A percentile compares a stretch with the other conserved stretches of the same genome.
These are phyloP conservation scores for Dictyostelium discoideum DNA, from an alignment of 78 protist genomes.

Conservation along the genomic window DNA sequence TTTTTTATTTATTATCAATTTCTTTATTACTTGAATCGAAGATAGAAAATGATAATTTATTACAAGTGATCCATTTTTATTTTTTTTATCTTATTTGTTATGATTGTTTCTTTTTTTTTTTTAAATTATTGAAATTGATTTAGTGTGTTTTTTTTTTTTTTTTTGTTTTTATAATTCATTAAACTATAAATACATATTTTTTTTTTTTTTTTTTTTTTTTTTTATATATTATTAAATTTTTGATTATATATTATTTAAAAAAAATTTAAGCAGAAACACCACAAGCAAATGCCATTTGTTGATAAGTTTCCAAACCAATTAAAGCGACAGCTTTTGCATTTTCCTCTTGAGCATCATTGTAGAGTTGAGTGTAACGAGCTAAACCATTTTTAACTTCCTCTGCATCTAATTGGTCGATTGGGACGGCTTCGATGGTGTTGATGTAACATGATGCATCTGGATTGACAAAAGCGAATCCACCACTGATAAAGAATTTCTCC, in stretches of 20 bases:
- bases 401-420: constrained; percentile 76
- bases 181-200: neutral
- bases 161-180: neutral
- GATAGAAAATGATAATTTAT: constrained; percentile 3
- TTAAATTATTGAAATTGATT: neutral
- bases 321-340: constrained; percentile 60
- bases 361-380: constrained; percentile 66
- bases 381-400: constrained; percentile 76
- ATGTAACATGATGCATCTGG: constrained; percentile 67
- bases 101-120: neutral
- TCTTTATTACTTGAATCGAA: neutral
- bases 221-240: neutral
- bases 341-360: constrained; percentile 68
- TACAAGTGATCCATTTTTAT: neutral
- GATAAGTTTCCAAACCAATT: constrained; percentile 71
- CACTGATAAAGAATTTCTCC: constrained; percentile 78
- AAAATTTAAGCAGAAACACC: constrained; percentile 56
- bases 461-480: constrained; percentile 83
- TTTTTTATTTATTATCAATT: neutral
- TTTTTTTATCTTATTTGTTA: neutral
- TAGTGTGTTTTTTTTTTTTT: neutral
- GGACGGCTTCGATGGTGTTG: constrained; percentile 81
- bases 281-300: constrained; percentile 74
- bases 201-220: neutral
- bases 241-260: neutral